These are phyloP conservation scores for Setomelanomma holmii DNA, from an alignment of 2,329 filamentous ascomycete species.

Conservation along the genomic window DNA sequence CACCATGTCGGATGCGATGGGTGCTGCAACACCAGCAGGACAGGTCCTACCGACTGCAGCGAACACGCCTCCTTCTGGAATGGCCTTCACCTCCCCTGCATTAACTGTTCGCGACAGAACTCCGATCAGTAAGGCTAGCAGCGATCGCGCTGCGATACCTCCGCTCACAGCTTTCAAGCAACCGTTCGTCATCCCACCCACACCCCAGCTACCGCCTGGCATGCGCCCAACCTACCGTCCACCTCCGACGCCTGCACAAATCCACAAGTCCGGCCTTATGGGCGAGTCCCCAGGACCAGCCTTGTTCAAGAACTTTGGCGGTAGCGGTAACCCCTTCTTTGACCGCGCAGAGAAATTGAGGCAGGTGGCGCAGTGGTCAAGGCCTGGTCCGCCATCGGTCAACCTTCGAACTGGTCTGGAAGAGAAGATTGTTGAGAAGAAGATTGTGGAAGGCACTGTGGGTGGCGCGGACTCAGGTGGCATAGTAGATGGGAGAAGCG, in stretches of 20 bases:
- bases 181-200: slow-evolving; percentile 4
- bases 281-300: neutral
- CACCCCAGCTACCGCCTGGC: slow-evolving; percentile 1
- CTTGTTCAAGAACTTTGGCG: neutral
- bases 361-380: neutral
- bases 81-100: too few relatives aligned
- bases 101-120: neutral
- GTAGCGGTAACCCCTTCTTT: neutral
- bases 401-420: neutral
- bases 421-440: neutral
- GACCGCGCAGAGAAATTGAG: neutral
- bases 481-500: neutral
- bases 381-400: neutral
- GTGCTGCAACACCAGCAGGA: neutral
- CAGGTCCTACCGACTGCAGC: neutral
- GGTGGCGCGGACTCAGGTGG: neutral
- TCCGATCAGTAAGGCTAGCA: too few relatives aligned
- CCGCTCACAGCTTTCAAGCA: neutral
- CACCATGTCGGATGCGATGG: neutral
- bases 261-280: slow-evolving; percentile 2
- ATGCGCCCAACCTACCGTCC: neutral
- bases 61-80: neutral
- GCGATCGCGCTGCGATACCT: neutral
- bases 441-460: neutral
- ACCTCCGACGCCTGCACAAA: neutral